Evolutionary conservation across 1,284 basidiomycete species (phyloP), one percentile per base, ranked within the genome.

Genomic region (Flammula alnicola): DNA sequence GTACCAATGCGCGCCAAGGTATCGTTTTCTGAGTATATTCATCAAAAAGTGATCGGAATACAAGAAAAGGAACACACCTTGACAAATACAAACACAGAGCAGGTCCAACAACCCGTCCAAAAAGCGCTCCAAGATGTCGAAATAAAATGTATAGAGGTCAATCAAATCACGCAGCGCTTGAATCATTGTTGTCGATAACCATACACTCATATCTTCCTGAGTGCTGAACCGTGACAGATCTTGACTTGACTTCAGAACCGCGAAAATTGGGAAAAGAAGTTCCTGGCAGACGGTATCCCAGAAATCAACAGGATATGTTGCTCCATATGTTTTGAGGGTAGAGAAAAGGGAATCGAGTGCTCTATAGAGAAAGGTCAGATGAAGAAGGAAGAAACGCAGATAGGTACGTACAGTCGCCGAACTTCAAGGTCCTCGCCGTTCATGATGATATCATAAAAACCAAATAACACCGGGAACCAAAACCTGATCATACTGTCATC

Each of bases 381-480:
- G 35, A n/a, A 19, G n/a, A 17, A 33, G n/a, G 4, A 30, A 37
- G 23, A 12, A 37, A 17, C 42, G 31, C 17, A 3, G 23, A 16
- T 14, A 30, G 17, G 17, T 8, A 80, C 93, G 74, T 66, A 96
- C 95, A 95, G 70, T 66, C 94, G 83, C 55, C 98, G 85, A 50
- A 99, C 95, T 81, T 99, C 97, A 31, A 99, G 76, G 66, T 99
- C 97, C 70, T 99, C 98, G 11, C 95, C 97, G 54, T 98, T 99
- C 97, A 99, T 99, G 68, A 99, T 96, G 54, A 99, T 95, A 69
- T 99, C 97, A 73, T 97, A 98, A 75, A 98, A 98, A 17, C 91
- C 89, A 66, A 99, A 97, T 14, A 99, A 77, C 3, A 95, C 86
- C 0, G 97, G 97, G 75, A 93, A 95, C 97, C 97, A 99, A 72